phyloP scores from a whole-genome alignment of 192 early-diverging fungal species.

The Rhizophagus prolifer region DNA sequence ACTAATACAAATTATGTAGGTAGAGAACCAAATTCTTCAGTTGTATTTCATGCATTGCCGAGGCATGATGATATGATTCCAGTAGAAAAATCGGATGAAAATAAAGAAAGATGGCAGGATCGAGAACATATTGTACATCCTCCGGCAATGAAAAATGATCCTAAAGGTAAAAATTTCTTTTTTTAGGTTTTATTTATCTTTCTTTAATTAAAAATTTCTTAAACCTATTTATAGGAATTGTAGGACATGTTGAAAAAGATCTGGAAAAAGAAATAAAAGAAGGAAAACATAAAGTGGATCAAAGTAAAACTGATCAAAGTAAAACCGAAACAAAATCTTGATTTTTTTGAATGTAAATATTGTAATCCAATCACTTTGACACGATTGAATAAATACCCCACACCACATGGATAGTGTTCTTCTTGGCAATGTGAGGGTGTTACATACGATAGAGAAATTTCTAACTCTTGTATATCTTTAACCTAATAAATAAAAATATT shows the following conservation, averaged over 20 bases:
- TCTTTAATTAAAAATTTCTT: background rate
- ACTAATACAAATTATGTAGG: background rate
- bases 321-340: too few species aligned
- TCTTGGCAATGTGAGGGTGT: too few species aligned
- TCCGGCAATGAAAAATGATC: background rate
- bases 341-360: too few species aligned
- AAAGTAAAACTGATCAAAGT: background rate
- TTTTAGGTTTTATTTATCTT: background rate
- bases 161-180: background rate
- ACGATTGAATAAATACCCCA: too few species aligned
- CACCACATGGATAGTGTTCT: too few species aligned
- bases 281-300: background rate
- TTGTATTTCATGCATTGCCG: background rate
- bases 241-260: conserved; percentile 1
- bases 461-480: too few species aligned
- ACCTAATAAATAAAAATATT: too few species aligned
- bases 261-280: background rate
- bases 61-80: background rate
- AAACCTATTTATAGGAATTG: background rate
- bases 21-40: background rate
- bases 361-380: too few species aligned
- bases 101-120: background rate
- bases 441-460: too few species aligned
- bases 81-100: background rate
- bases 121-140: background rate